Evolutionary conservation across 805 yeast species (phyloP).

Genomic region (Wickerhamomyces subpelliculosus): DNA sequence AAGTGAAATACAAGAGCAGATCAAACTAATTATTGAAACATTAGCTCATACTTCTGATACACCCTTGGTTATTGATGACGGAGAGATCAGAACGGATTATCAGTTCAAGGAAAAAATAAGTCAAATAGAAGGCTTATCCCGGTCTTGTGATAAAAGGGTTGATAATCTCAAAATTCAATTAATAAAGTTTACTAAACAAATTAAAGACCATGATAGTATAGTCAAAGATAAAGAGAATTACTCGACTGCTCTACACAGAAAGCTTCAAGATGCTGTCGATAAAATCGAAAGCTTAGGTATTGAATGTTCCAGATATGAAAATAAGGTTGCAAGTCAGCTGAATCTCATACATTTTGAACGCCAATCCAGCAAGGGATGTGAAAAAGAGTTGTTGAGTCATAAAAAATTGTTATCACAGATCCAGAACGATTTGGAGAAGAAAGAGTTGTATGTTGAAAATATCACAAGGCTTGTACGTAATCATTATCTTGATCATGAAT

Average conservation of each 20-base stretch:
- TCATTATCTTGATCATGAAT: no score
- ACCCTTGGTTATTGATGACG: no score
- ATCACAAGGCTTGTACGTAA: not conserved
- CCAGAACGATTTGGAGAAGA: not conserved
- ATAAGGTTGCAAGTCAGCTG: no score
- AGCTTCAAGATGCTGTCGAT: no score
- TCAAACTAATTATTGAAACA: no score
- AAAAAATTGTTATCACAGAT: not conserved
- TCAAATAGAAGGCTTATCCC: not conserved
- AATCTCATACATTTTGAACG: no score
- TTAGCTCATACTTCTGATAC: not conserved
- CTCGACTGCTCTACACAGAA: not conserved
- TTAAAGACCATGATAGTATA: not conserved
- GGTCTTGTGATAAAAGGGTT: not conserved
- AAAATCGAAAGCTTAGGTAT: no score
- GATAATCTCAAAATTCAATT: not conserved
- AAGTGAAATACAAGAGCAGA: no score
- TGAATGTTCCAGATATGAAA: no score
- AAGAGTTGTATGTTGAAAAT: not conserved
- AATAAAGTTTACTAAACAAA: slow-evolving; percentile 5
- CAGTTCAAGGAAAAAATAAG: no score
- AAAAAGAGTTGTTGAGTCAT: not conserved
- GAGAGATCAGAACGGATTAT: no score
- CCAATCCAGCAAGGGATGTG: no score
- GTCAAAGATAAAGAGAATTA: not conserved